Conservation (phyloP, 768 basidiomycete genomes). For the Auriscalpium vulgare region DNA sequence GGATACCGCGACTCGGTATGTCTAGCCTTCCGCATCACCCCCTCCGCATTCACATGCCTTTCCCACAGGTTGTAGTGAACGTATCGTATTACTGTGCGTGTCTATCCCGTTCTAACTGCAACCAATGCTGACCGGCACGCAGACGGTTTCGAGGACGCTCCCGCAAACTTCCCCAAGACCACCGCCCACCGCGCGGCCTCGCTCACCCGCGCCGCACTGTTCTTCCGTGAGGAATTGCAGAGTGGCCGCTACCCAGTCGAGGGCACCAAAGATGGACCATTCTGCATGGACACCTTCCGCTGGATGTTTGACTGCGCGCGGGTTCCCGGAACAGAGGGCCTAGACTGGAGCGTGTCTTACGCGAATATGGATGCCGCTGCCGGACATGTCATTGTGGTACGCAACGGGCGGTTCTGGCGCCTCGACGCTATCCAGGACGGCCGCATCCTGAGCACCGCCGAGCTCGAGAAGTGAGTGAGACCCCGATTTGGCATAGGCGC, state of each 20-base stretch:
- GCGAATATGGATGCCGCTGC: constrained; percentile 46
- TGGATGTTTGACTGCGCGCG: constrained; percentile 94
- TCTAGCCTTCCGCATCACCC: neutral
- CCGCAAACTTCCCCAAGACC: constrained; percentile 48
- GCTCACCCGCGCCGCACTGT: constrained; percentile 61
- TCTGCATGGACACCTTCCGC: constrained; percentile 86
- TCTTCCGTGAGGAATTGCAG: constrained; percentile 65
- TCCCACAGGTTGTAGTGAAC: constrained; percentile 64
- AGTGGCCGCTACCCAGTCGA: constrained; percentile 62
- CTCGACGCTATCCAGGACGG: constrained; percentile 52
- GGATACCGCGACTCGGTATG: constrained; percentile 79
- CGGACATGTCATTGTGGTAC: constrained; percentile 80
- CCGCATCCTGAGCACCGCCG: constrained; percentile 51
- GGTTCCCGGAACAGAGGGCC: constrained; percentile 61
- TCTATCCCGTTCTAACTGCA: neutral
- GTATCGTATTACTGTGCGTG: constrained; percentile 86
- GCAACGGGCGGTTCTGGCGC: constrained; percentile 82
- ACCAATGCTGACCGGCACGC: neutral
- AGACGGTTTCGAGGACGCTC: constrained; percentile 77
- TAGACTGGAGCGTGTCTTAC: constrained; percentile 73
- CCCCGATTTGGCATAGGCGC: too few species aligned
- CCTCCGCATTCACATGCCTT: neutral
- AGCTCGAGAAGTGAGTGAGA: constrained; percentile 50
- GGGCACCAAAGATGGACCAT: constrained; percentile 52
- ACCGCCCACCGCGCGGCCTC: constrained; percentile 63